Conservation (phyloP, 2,329 filamentous ascomycete genomes). For the Malbranchea cinnamomea region DNA sequence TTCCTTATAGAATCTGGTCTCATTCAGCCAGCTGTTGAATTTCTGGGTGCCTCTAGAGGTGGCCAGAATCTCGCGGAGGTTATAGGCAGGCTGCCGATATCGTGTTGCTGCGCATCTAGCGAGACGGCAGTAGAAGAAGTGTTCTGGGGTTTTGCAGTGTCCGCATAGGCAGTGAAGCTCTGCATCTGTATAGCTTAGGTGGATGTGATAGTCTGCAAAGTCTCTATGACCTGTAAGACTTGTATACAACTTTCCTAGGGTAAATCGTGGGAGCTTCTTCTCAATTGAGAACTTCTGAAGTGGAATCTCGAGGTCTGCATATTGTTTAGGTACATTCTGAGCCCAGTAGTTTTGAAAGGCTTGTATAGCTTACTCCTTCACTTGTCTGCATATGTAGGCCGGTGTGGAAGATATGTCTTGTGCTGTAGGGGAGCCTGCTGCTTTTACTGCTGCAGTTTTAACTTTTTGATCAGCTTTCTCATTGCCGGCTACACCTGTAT, state of each 20-base stretch:
- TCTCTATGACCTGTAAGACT: background rate
- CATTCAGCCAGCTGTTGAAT: background rate
- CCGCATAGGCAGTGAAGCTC: background rate
- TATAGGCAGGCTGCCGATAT: background rate
- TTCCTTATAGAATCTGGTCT: background rate
- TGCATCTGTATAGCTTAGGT: background rate
- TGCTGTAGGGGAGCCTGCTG: background rate
- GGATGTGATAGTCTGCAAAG: conserved; percentile 1
- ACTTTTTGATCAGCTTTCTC: conserved; percentile 1
- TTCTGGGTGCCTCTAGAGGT: background rate
- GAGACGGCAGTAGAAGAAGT: conserved; percentile 2
- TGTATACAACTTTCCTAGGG: too few species aligned
- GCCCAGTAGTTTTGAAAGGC: background rate
- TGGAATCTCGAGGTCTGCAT: background rate
- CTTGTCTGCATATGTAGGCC: too few species aligned
- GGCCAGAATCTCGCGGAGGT: background rate
- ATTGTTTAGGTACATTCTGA: background rate
- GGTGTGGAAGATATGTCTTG: background rate
- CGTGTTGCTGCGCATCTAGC: background rate
- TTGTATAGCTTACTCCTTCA: background rate
- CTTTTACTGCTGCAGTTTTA: conserved; percentile 1
- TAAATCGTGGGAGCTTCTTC: too few species aligned
- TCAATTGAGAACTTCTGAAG: background rate
- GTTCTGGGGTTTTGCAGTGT: background rate
- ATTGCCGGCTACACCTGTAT: conserved; percentile 1